These are phyloP conservation scores for Peterozyma toletana DNA, from an alignment of 805 yeast genomes.

Conservation along the genomic window DNA sequence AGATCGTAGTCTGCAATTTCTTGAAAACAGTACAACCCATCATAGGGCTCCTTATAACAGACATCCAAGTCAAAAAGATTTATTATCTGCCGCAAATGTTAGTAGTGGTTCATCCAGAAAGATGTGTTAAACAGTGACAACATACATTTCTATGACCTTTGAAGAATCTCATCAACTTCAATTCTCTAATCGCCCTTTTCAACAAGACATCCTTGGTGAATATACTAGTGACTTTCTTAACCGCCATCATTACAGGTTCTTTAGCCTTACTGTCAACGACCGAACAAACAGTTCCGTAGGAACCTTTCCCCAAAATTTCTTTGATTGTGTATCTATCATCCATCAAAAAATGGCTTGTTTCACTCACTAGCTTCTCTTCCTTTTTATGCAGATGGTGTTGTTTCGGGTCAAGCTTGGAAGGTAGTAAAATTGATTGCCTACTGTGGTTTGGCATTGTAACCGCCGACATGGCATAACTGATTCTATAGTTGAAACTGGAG, in stretches of 20 bases:
- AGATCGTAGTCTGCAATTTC: slow-evolving; percentile 80
- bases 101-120: slow-evolving; percentile 41
- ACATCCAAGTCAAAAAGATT: slow-evolving; percentile 69
- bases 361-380: no score
- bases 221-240: slow-evolving; percentile 72
- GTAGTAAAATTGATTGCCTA: no score
- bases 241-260: slow-evolving; percentile 46
- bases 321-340: slow-evolving; percentile 53
- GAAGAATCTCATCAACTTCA: slow-evolving; percentile 73
- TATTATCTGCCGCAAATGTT: slow-evolving; percentile 38
- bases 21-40: slow-evolving; percentile 85
- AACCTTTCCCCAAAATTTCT: slow-evolving; percentile 69
- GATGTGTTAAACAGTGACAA: slow-evolving; percentile 2
- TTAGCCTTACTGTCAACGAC: slow-evolving; percentile 47
- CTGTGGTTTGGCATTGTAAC: no score
- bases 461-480: no score
- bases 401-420: no score
- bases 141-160: slow-evolving; percentile 74
- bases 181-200: slow-evolving; percentile 77
- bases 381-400: no score
- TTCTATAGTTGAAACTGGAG: no score
- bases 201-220: slow-evolving; percentile 60
- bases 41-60: slow-evolving; percentile 57
- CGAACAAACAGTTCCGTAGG: slow-evolving; percentile 81
- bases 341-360: slow-evolving; percentile 39